Base-by-base conservation (phyloP, 192 early-diverging fungal species). In the Mortierella alpina region DNA sequence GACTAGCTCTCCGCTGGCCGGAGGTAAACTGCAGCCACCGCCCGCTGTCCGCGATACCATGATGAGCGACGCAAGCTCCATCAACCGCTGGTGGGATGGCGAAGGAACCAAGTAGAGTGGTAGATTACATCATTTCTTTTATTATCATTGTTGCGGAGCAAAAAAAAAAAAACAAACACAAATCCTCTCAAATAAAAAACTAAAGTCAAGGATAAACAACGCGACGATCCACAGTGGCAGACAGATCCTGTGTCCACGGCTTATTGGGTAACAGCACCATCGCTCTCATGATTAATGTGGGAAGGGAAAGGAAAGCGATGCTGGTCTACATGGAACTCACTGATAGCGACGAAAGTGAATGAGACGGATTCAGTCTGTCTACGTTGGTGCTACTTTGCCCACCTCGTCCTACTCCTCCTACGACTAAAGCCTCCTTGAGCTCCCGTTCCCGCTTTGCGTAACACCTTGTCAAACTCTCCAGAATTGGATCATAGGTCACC, bases 81-180 rank as follows among this genome's bases (percentile, higher is more conserved):
- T 80, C 48, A 80, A 80, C 66, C 69, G 77, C 9, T 80, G 77
- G 77, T 80, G 77, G 77, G 77, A 80, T 7, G 76, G 76, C 11
- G 77, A 80, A 63, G 45, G 57, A 8, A 17, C 17, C 58, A 68
- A 68, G 60, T 68, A 66, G 47, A 20, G 54, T 50, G 0, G n/a
- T 14, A 60, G 7, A 22, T 63, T 56, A 41, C 17, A 8, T 5
- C 10, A 59, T 39, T 51, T 63, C 42, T 59, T 52, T 53, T 59
- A 39, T 68, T 58, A 23, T 17, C 20, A 2, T 46, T 15, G 2
- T 1, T 51, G n/a, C n/a, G 12, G 15, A 42, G 12, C 12, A 44
- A 60, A 23, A 60, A 60, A 60, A 60, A 60, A 42, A 60, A 60
- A 60, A 57, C 20, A 20, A 57, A 57, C 23, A 57, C 23, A 15